phyloP scores from a whole-genome alignment of 2,329 filamentous ascomycete genomes.

The Cadophora sp. region DNA sequence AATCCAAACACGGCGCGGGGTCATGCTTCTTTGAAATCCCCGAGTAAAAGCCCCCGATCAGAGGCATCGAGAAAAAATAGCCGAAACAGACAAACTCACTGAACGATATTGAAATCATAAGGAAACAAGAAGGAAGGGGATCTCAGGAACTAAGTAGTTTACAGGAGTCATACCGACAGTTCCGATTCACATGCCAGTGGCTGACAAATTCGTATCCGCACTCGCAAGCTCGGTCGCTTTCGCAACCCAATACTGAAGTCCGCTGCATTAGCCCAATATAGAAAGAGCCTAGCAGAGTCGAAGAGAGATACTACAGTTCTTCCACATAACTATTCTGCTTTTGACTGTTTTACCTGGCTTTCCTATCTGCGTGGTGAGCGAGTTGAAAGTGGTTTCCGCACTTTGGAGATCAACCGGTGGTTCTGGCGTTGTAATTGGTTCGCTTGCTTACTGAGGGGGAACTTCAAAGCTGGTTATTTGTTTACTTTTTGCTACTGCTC shows the following conservation, averaged over 20 bases:
- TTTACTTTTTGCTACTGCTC: neutral
- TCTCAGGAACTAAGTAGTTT: neutral
- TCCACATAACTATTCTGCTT: neutral
- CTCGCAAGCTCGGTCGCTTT: neutral
- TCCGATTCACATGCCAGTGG: slow-evolving; percentile 13
- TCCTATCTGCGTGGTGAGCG: neutral
- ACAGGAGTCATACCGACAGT: slow-evolving; percentile 11
- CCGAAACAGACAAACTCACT: neutral
- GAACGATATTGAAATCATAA: neutral
- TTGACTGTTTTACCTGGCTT: neutral
- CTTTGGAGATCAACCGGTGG: no score
- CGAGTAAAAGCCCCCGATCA: neutral
- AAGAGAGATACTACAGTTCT: neutral
- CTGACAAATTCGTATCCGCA: slow-evolving; percentile 11
- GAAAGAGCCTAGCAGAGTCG: neutral
- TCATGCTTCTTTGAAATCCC: neutral
- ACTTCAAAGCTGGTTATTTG: neutral
- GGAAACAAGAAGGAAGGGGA: neutral
- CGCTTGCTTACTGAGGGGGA: neutral
- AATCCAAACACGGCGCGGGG: neutral
- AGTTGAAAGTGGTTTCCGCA: neutral
- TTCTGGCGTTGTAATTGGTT: neutral
- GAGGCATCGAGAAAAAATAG: neutral
- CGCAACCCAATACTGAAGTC: neutral
- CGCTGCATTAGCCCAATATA: neutral